Conservation (phyloP, 306 rosid species). For the Trifolium fragiferum region DNA sequence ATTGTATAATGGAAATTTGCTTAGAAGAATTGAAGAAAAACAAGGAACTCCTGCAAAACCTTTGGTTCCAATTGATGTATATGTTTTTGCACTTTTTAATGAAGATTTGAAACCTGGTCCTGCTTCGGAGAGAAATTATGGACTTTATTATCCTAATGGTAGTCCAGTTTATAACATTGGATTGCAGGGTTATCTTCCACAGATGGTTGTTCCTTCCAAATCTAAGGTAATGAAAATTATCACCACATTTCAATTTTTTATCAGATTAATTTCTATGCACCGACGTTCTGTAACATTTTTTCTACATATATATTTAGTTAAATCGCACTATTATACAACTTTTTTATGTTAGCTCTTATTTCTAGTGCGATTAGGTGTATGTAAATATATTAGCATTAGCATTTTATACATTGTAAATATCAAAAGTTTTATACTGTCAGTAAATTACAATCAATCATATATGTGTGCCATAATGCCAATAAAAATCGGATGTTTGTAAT, state of each 20-base stretch:
- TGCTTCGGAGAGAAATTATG: conserved; percentile 85
- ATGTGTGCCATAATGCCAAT: no score
- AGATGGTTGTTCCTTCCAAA: conserved; percentile 49
- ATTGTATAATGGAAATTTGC: conserved; percentile 70
- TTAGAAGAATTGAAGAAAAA: conserved; percentile 56
- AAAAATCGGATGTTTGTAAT: no score
- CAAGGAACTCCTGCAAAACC: conserved; percentile 87
- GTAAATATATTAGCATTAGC: neutral
- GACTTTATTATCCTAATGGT: conserved; percentile 84
- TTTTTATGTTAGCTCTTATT: neutral
- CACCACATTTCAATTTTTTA: neutral
- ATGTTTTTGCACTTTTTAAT: conserved; percentile 84
- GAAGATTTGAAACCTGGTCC: conserved; percentile 82
- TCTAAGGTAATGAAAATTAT: conserved; percentile 42
- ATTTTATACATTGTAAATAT: no score
- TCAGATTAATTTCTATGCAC: neutral
- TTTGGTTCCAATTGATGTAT: conserved; percentile 68
- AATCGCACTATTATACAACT: no score
- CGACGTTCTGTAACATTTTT: no score
- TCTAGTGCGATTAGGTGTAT: neutral
- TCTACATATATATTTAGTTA: neutral
- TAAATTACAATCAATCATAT: no score
- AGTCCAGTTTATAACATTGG: conserved; percentile 75
- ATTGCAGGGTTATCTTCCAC: conserved; percentile 63
- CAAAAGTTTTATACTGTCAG: no score